Base-by-base conservation (phyloP, 1,139 yeast genomes). In the Petasospora rhodanensis region DNA sequence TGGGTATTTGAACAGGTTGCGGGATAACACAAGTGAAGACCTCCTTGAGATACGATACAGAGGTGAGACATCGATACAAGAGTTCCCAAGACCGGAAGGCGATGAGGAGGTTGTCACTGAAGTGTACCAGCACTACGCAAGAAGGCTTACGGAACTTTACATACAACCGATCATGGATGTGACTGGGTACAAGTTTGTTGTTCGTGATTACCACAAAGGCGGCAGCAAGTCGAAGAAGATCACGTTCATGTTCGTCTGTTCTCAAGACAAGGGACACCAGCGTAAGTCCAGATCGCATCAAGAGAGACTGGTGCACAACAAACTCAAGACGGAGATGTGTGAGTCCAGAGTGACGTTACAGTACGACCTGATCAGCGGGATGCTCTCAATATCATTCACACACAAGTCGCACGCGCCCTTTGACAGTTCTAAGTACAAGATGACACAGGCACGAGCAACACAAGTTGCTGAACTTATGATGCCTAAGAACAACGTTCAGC, bases 161-260 rank as follows among this genome's bases (percentile, higher is more conserved):
- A 53, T 65, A n/a, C 47, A 51, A 13, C 69, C 70, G 7, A 40
- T 65, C 19, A 63, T 62, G 51, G 45, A 45, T 7, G 43, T 50
- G 5, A 62, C 70, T 0, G 68, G 68, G 5, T 65, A 55, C 40
- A 55, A 59, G 35, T 64, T 64, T 38, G 65, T 66, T 0, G 60
- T 64, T 9, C 49, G 70, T 31, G 70, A 65, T 41, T 62, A 59
- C 41, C 70, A 64, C 43, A 61, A 63, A 42, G 64, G 64, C 18
- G 66, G 65, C 4, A 50, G 58, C 24, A 60, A 58, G 35, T 51
- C 61, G 5, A 63, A 62, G 34, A 64, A 62, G 38, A 54, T 64
- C 24, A 51, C 66, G 2, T 62, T 66, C 53, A 59, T 58, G 59
- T 64, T 62, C 38, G 57, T 65, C 14, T 65, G 70, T 36, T 59